Base-by-base conservation (phyloP, 2,329 filamentous ascomycete genomes). In the Pestalotiopsis sp. region DNA sequence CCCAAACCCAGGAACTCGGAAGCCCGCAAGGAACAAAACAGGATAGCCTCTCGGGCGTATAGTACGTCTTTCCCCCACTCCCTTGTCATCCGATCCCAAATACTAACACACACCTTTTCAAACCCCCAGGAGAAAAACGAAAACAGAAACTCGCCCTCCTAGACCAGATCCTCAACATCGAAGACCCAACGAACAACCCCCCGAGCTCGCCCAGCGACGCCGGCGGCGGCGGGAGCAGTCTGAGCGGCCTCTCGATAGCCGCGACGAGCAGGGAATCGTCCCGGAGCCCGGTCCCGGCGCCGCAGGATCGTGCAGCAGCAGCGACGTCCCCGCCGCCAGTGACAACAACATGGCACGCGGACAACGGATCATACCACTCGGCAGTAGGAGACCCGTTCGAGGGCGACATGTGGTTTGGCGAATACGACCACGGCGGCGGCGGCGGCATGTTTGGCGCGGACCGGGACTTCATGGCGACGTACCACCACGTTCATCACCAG, bases 91-190 rank as follows among this genome's bases (percentile, higher is more conserved):
- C 52, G n/a, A 52, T 20, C 23, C 25, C 13, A 17, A 25, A 41
- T 12, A 4, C 7, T 20, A 20, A 41, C n/a, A 7, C 36, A 3
- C 3, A 64, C 62, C 11, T 20, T 20, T 31, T 39, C 17, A 17
- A 62, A 23, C 31, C 13, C 20, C 20, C 31, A 67, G 65, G 65
- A 67, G 65, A 67, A 45, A 67, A 67, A 23, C 36, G 65, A 17
- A 67, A 67, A 55, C 65, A 63, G 20, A 67, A 63, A 55, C 58
- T 67, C 11, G 65, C 65, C 14, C 41, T 67, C 3, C 39, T 67
- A 14, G 57, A 67, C 23, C 65, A 63, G 11, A 67, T 67, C 7
- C 23, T 67, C 3, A 62, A 63, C 9, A 62, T 58, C 4, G 65
- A 67, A 12, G 38, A 52, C 45, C n/a, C 14, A 65, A 23, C 27